phyloP scores from a whole-genome alignment of 306 rosid genomes.

The Vigna hirtella region DNA sequence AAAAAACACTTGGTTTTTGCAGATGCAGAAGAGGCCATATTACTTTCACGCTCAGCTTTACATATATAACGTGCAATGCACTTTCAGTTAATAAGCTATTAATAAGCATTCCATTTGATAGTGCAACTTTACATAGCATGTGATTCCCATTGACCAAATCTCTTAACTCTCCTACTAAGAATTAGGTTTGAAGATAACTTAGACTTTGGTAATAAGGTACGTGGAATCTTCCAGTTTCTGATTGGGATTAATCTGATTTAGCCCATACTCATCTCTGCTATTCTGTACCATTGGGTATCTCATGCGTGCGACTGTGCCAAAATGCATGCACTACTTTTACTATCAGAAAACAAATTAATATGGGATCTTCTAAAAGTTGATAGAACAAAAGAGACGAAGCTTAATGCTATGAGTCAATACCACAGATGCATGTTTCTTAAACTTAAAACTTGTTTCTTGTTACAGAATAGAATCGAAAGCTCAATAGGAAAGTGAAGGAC shows the following conservation, averaged over 20 bases:
- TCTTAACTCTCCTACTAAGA: not conserved
- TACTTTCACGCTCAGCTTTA: conserved; percentile 24
- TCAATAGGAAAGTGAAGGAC: no score
- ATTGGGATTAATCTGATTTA: conserved; percentile 41
- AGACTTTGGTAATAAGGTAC: conserved; percentile 22
- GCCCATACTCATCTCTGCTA: conserved; percentile 53
- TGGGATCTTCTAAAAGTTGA: not conserved
- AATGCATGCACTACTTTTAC: conserved; percentile 38
- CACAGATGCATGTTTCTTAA: conserved; percentile 15
- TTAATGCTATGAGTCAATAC: not conserved
- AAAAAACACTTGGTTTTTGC: conserved; percentile 4
- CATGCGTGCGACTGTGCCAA: not conserved
- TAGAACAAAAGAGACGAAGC: not conserved
- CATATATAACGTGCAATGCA: conserved; percentile 41
- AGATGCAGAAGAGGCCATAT: conserved; percentile 9
- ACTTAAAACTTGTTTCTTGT: conserved; percentile 13
- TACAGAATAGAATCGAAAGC: not conserved
- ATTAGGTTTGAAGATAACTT: conserved; percentile 31
- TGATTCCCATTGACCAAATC: conserved; percentile 49
- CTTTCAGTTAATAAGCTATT: conserved; percentile 40
- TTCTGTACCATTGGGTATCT: conserved; percentile 9
- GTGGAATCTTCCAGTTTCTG: conserved; percentile 40
- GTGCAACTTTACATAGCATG: conserved; percentile 44
- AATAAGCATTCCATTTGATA: conserved; percentile 32
- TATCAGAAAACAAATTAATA: not conserved